phyloP scores from a whole-genome alignment of 2,329 filamentous ascomycete species.

The Colletotrichum lentis region DNA sequence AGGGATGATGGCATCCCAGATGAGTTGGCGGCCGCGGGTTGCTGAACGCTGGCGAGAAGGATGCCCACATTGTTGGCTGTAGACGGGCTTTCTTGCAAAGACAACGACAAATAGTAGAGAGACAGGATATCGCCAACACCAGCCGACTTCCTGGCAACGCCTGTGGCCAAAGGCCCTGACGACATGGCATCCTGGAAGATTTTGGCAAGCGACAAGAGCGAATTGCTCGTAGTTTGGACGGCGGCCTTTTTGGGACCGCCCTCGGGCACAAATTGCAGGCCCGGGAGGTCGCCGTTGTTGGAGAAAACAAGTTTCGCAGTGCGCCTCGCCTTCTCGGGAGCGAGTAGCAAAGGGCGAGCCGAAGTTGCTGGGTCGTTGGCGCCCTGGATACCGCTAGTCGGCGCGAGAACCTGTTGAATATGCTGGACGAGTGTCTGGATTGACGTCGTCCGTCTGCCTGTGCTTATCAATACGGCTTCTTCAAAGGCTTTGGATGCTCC shows the following conservation, averaged over 20 bases:
- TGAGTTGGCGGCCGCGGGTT: constrained; percentile 53
- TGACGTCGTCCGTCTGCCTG: constrained; percentile 73
- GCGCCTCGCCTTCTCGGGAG: constrained; percentile 82
- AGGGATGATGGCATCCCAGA: constrained; percentile 39
- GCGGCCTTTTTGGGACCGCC: constrained; percentile 79
- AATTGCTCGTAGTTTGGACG: constrained; percentile 93
- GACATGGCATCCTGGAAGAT: constrained; percentile 98
- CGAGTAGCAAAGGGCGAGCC: constrained; percentile 72
- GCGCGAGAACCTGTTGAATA: constrained; percentile 75
- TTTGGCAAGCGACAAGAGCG: constrained; percentile 90
- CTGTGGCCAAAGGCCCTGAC: constrained; percentile 66
- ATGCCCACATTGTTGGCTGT: constrained; percentile 99
- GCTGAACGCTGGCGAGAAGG: constrained; percentile 91
- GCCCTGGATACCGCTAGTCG: constrained; percentile 39
- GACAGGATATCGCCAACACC: constrained; percentile 92
- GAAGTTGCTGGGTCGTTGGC: constrained; percentile 45
- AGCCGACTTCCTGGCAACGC: constrained; percentile 68
- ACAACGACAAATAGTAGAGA: constrained; percentile 93
- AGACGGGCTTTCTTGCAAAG: constrained; percentile 92
- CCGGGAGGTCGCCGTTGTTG: constrained; percentile 77
- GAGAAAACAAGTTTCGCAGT: constrained; percentile 87
- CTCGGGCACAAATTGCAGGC: constrained; percentile 75
- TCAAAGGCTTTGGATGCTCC: constrained; percentile 90
- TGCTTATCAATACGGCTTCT: constrained; percentile 89
- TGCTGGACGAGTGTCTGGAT: constrained; percentile 81